phyloP scores from a whole-genome alignment of 345 rosid genomes.

The Ricinus communis region DNA sequence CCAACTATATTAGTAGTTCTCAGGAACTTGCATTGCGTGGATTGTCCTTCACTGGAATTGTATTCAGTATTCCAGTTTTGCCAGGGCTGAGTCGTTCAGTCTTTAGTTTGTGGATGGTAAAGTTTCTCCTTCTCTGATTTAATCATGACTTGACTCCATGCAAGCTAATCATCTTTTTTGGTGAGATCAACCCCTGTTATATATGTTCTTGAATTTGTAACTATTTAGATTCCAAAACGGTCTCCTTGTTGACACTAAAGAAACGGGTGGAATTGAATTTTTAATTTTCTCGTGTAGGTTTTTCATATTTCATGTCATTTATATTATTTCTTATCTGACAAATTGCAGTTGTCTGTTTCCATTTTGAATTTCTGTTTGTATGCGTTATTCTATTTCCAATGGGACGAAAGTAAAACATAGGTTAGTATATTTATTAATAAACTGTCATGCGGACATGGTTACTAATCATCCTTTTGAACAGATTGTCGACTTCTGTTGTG shows the following conservation, averaged over 20 bases:
- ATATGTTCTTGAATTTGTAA: no score
- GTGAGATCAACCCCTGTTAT: neutral
- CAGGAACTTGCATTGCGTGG: no score
- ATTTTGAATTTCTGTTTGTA: neutral
- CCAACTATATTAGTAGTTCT: no score
- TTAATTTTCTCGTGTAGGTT: neutral
- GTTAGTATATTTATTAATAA: neutral
- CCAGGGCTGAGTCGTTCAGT: no score
- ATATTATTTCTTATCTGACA: neutral
- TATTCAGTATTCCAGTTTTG: no score
- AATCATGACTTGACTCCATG: neutral
- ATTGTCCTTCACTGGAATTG: no score
- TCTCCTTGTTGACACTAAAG: neutral
- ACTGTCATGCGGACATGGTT: neutral
- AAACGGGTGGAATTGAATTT: neutral
- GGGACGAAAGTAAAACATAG: neutral
- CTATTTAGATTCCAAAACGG: neutral
- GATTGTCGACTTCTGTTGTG: conserved; percentile 96
- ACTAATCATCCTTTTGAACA: conserved; percentile 25
- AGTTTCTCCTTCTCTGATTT: no score
- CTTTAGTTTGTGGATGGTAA: no score
- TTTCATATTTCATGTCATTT: neutral
- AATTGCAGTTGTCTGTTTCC: neutral
- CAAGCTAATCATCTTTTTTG: neutral
- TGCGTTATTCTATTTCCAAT: neutral